phyloP scores from a whole-genome alignment of 1,284 basidiomycete species.

The Takashimella tepidaria region DNA sequence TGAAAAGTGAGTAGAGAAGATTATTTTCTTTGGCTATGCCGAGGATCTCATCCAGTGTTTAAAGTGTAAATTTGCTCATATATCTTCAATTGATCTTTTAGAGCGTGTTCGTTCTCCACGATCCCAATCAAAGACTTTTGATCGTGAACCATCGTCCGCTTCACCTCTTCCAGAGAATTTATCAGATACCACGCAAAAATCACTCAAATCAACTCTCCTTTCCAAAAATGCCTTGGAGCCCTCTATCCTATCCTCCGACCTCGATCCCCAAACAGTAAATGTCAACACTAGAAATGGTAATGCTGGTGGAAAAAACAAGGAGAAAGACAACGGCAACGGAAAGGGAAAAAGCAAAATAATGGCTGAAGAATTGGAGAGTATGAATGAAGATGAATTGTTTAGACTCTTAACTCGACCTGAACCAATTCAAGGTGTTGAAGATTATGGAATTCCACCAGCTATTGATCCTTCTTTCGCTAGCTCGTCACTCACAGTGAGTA shows the following conservation, averaged over 20 bases:
- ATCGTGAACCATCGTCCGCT: too few relatives aligned
- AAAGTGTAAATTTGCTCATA: too few relatives aligned
- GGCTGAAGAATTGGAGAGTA: slow-evolving; percentile 9
- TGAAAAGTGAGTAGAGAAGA: too few relatives aligned
- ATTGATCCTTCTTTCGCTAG: slow-evolving; percentile 57
- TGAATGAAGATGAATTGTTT: slow-evolving; percentile 32
- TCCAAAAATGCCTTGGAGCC: neutral
- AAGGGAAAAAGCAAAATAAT: neutral
- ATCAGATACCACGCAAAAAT: slow-evolving; percentile 24
- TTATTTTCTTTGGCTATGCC: too few relatives aligned
- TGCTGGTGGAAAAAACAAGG: neutral
- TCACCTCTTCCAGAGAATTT: slow-evolving; percentile 18
- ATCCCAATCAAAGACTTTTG: too few relatives aligned
- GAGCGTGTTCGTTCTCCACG: slow-evolving; percentile 9
- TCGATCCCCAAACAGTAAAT: too few relatives aligned
- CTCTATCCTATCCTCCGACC: neutral
- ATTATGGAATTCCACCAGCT: slow-evolving; percentile 71
- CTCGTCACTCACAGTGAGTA: slow-evolving; percentile 58
- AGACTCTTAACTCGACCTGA: slow-evolving; percentile 21
- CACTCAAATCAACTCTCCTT: slow-evolving; percentile 12
- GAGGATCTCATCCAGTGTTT: too few relatives aligned
- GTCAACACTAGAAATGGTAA: too few relatives aligned
- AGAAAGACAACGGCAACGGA: neutral
- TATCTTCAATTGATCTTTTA: slow-evolving; percentile 8
- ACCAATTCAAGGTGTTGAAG: slow-evolving; percentile 49